phyloP scores from a whole-genome alignment of 2,329 filamentous ascomycete genomes.

The Hymenoscyphus scutula region DNA sequence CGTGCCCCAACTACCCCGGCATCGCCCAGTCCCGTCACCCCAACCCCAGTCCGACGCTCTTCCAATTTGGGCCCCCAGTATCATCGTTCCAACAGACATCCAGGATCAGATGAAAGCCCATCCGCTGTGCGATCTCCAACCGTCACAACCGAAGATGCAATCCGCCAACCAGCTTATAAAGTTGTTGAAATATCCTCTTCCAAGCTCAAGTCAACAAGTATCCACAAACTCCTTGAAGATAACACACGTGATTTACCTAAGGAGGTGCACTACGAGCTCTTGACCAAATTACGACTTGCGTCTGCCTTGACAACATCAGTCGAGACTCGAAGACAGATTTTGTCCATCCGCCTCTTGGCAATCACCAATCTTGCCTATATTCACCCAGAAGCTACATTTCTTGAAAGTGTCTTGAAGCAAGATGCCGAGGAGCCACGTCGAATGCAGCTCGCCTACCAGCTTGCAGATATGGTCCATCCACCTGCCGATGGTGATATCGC shows the following conservation, averaged over 20 bases:
- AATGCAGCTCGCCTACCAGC: constrained; percentile 86
- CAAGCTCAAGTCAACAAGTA: constrained; percentile 49
- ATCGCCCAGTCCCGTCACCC: constrained; percentile 30
- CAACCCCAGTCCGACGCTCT: constrained; percentile 36
- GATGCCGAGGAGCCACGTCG: constrained; percentile 87
- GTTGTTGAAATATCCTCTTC: constrained; percentile 51
- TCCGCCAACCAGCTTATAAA: constrained; percentile 29
- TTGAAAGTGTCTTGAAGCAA: constrained; percentile 80
- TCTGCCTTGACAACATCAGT: constrained; percentile 69
- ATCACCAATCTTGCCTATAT: constrained; percentile 91
- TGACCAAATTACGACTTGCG: constrained; percentile 80
- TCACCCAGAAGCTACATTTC: constrained; percentile 76
- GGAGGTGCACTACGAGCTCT: constrained; percentile 75
- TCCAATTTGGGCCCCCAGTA: constrained; percentile 36
- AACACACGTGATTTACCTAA: constrained; percentile 65
- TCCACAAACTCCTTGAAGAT: constrained; percentile 56
- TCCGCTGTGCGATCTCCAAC: constrained; percentile 29
- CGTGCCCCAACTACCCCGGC: constrained; percentile 35
- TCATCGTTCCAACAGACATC: constrained; percentile 32
- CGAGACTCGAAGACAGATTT: constrained; percentile 68
- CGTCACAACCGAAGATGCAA: constrained; percentile 28
- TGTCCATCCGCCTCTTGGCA: constrained; percentile 79
- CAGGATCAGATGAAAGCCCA: constrained; percentile 39
- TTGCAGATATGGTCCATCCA: constrained; percentile 87
- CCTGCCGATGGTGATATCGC: constrained; percentile 64